These are phyloP conservation scores for Amylostereum areolatum DNA, from an alignment of 1,284 basidiomycete genomes.

Conservation along the genomic window DNA sequence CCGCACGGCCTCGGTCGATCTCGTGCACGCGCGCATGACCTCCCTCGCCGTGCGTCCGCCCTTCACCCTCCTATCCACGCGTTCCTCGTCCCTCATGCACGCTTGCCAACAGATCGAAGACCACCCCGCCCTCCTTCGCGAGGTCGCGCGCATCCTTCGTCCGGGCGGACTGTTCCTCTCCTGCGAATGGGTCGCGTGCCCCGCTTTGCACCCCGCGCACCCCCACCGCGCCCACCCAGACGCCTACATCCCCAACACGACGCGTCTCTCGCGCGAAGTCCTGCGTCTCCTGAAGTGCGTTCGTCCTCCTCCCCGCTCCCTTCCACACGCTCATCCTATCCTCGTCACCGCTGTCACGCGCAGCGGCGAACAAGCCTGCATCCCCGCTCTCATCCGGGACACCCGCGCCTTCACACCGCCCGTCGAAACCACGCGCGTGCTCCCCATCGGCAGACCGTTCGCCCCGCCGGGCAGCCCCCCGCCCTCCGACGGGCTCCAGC, in stretches of 20 bases:
- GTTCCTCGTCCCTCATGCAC: slow-evolving; percentile 5
- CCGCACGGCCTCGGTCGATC: slow-evolving; percentile 44
- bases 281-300: slow-evolving; percentile 2
- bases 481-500: not conserved
- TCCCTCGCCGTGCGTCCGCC: slow-evolving; percentile 49
- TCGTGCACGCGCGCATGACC: slow-evolving; percentile 56
- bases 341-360: not conserved
- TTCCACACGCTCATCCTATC: not conserved
- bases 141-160: slow-evolving; percentile 54
- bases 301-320: not conserved
- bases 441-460: slow-evolving; percentile 10
- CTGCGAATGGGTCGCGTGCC: slow-evolving; percentile 47
- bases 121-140: slow-evolving; percentile 44
- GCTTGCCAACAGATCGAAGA: slow-evolving; percentile 36
- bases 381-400: slow-evolving; percentile 7
- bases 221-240: slow-evolving; percentile 3
- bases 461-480: not conserved
- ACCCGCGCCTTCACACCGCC: slow-evolving; percentile 6
- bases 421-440: slow-evolving; percentile 3
- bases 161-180: slow-evolving; percentile 61
- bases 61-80: slow-evolving; percentile 1
- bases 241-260: slow-evolving; percentile 4
- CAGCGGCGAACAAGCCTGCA: slow-evolving; percentile 6
- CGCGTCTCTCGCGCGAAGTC: slow-evolving; percentile 4
- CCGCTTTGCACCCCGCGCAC: slow-evolving; percentile 28